phyloP scores from a whole-genome alignment of 2,329 filamentous ascomycete species.

The Hypoxylon sp. region DNA sequence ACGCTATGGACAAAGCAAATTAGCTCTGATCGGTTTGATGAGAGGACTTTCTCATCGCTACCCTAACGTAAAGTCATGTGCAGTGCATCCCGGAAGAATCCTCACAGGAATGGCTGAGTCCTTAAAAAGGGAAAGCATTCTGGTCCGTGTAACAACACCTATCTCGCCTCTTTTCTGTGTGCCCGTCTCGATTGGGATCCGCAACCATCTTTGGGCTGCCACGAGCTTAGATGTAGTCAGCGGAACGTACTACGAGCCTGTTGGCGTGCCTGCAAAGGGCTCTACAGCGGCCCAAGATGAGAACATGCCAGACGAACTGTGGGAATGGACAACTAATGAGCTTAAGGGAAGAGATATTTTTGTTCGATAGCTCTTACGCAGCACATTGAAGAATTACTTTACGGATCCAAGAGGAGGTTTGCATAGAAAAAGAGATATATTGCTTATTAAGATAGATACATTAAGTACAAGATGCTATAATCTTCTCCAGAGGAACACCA shows the following conservation, averaged over 20 bases:
- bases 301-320: background rate
- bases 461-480: too few species aligned
- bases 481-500: too few species aligned
- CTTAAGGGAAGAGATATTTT: background rate
- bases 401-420: too few species aligned
- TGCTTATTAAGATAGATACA: too few species aligned
- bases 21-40: background rate
- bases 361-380: too few species aligned
- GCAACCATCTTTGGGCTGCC: conserved; percentile 62
- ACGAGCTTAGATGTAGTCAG: conserved; percentile 54
- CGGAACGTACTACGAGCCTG: conserved; percentile 56
- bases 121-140: conserved; percentile 26
- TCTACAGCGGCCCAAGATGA: background rate
- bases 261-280: conserved; percentile 48
- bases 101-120: conserved; percentile 31
- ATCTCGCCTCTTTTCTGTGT: conserved; percentile 31
- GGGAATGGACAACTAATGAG: background rate
- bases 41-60: conserved; percentile 56
- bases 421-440: too few species aligned
- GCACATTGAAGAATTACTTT: too few species aligned
- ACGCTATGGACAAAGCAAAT: background rate
- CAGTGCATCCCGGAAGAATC: conserved; percentile 39
- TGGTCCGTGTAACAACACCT: background rate
- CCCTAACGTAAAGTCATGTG: conserved; percentile 52
- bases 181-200: conserved; percentile 51